Evolutionary conservation across 2,329 filamentous ascomycete species (phyloP), one percentile per base, ranked within the genome.

Genomic region (Hypoxylon sp.): DNA sequence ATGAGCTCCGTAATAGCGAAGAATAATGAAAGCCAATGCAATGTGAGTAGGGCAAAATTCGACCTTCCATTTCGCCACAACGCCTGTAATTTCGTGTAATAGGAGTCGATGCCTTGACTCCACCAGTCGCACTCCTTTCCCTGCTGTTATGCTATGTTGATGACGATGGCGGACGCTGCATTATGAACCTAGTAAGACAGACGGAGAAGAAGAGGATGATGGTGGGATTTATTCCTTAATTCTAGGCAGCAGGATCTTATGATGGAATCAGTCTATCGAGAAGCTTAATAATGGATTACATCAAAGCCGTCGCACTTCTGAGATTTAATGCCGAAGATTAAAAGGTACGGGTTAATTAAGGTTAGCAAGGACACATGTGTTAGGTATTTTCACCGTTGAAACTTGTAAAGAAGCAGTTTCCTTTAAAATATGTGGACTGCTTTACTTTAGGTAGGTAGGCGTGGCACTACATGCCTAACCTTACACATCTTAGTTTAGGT

Each of bases 41-140:
- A 54, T 47, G 50, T 42, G 19, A 62, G 31, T 8, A 46, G 33
- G 59, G 42, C n/a, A 61, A 51, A 57, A 53, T 65, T 59, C 50
- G 56, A 65, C 37, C 13, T 44, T 54, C 6, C 29, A 42, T 47
- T 33, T 63, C 14, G 51, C 62, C 61, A 58, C 65, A 29, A 31
- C 9, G 14, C n/a, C 17, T 47, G 47, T 17, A 57, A 65, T 68
- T 54, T 61, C 51, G 46, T 53, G 19, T 60, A 29, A 55, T 56
- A 47, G 17, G 6, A 46, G 37, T 53, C 39, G 44, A 44, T 11
- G 35, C 47, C 37, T 61, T 24, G 37, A 26, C 37, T 53, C 37
- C 39, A 63, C 39, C 44, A 55, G 17, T 10, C 19, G 35, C 31
- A 1, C 44, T 50, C 54, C 39, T 37, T 46, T 61, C 48, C 51